Conservation (phyloP, 2,329 filamentous ascomycete genomes). For the Penicillium olsonii region DNA sequence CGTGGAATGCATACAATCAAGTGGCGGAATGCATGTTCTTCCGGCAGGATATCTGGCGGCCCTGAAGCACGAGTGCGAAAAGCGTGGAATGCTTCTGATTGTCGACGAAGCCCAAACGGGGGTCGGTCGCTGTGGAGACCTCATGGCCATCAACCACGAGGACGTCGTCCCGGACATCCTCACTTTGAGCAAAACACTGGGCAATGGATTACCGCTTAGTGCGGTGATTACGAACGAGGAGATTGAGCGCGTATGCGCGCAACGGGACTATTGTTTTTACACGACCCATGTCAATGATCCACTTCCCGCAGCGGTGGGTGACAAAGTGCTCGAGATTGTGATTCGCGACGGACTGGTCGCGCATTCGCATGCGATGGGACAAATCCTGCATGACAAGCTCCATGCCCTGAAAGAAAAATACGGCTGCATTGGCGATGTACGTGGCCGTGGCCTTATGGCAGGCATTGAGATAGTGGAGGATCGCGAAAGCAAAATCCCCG, state of each 20-base stretch:
- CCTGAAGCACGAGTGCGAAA: conserved; percentile 57
- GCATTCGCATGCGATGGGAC: conserved; percentile 48
- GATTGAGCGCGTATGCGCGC: conserved; percentile 52
- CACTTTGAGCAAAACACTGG: conserved; percentile 62
- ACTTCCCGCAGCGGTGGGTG: conserved; percentile 59
- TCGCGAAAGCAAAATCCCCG: conserved; percentile 50
- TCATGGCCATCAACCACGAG: conserved; percentile 60
- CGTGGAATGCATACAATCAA: conserved; percentile 61
- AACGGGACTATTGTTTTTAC: conserved; percentile 58
- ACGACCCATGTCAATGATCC: conserved; percentile 66
- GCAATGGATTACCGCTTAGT: conserved; percentile 60
- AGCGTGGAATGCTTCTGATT: conserved; percentile 59
- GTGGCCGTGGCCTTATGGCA: conserved; percentile 56
- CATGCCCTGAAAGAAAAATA: conserved; percentile 51
- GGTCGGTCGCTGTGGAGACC: conserved; percentile 56
- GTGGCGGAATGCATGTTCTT: conserved; percentile 61
- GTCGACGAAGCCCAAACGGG: conserved; percentile 63
- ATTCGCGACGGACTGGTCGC: conserved; percentile 56
- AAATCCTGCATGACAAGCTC: conserved; percentile 52
- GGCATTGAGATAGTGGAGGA: conserved; percentile 61
- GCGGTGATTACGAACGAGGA: conserved; percentile 58
- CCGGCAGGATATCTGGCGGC: conserved; percentile 60
- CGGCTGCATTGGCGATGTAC: conserved; percentile 63
- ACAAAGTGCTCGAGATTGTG: conserved; percentile 64
- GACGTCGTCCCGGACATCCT: conserved; percentile 59